Base-by-base conservation (phyloP, 2,329 filamentous ascomycete species). In the Madurella fahalii region DNA sequence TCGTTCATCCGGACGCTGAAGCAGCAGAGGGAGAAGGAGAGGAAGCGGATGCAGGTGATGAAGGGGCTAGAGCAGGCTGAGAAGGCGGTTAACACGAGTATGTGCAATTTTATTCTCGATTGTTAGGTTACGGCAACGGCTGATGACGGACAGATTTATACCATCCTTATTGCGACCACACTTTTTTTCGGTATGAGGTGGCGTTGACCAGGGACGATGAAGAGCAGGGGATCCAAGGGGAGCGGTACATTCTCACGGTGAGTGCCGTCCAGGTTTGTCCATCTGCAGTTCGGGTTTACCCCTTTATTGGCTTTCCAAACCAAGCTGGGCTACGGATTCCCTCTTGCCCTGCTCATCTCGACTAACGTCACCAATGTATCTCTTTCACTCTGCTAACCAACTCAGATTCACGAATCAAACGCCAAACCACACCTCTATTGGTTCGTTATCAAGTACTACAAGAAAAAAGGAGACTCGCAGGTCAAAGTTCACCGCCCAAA, bases 381-480 rank as follows among this genome's bases (percentile, higher is more conserved):
- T n/a, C n/a, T n/a, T n/a, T n/a, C 30, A 11, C 9, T 41, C 5
- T 37, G 40, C 40, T 48, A 31, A 32, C 43, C 8, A 2, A 32
- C 9, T 40, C 11, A 90, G 85, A 75, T 92, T 48, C 89, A 83
- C 71, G 82, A 90, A 67, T 86, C 84, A 5, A 54, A 82, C 56
- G 72, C 77, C 11, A 69, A 71, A 13, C 85, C 85, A 0, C 74
- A 72, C 55, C 77, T 80, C 0, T 91, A 89, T 70, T 79, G 77
- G 60, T 80, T 82, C 44, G 80, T 80, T 8, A 77, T 76, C 45
- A 81, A 80, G 51, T 74, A 73, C 60, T 74, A 73, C 62, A 73
- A 74, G 50, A 72, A 69, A 52, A 73, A 69, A 7, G 67, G 69
- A 7, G 70, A 71, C 54, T 63, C 59, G 5, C 66, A 69, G 16